Evolutionary conservation across 306 rosid genomes (phyloP).

Genomic region (Erythrophleum fordii): DNA sequence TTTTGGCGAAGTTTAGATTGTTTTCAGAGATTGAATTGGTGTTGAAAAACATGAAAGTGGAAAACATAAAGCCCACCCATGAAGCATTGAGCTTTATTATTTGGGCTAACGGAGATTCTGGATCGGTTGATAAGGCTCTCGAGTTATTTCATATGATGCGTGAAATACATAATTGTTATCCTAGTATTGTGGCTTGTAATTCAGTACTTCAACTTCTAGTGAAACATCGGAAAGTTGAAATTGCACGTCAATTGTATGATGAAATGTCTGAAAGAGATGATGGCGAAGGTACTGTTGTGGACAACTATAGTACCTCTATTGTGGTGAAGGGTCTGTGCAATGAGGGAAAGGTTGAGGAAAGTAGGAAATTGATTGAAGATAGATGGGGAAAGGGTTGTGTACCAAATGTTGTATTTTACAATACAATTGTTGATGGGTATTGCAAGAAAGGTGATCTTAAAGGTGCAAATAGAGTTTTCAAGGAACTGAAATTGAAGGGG

Average conservation of each 20-base stretch:
- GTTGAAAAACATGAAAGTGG: conserved; percentile 51
- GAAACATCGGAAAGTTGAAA: conserved; percentile 47
- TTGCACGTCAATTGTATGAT: conserved; percentile 67
- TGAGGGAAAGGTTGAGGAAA: conserved; percentile 68
- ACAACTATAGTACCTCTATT: conserved; percentile 76
- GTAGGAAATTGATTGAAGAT: conserved; percentile 59
- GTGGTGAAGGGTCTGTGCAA: conserved; percentile 70
- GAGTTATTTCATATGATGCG: conserved; percentile 43
- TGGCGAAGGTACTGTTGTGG: conserved; percentile 38
- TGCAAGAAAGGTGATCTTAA: conserved; percentile 67
- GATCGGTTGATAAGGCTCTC: conserved; percentile 64
- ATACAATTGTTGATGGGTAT: conserved; percentile 71
- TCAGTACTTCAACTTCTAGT: conserved; percentile 59
- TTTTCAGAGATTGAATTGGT: conserved; percentile 61
- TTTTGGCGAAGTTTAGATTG: conserved; percentile 60
- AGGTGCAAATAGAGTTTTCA: conserved; percentile 56
- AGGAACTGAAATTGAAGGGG: conserved; percentile 73
- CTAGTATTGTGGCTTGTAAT: conserved; percentile 59
- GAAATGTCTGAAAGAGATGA: conserved; percentile 58
- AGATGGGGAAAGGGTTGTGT: conserved; percentile 79
- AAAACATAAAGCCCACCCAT: conserved; percentile 50
- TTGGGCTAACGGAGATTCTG: conserved; percentile 58
- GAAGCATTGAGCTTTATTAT: conserved; percentile 61
- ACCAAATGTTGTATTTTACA: conserved; percentile 76
- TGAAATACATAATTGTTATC: conserved; percentile 52